These are phyloP conservation scores for Neopestalotiopsis sp. DNA, from an alignment of 2,329 filamentous ascomycete species.

Conservation along the genomic window DNA sequence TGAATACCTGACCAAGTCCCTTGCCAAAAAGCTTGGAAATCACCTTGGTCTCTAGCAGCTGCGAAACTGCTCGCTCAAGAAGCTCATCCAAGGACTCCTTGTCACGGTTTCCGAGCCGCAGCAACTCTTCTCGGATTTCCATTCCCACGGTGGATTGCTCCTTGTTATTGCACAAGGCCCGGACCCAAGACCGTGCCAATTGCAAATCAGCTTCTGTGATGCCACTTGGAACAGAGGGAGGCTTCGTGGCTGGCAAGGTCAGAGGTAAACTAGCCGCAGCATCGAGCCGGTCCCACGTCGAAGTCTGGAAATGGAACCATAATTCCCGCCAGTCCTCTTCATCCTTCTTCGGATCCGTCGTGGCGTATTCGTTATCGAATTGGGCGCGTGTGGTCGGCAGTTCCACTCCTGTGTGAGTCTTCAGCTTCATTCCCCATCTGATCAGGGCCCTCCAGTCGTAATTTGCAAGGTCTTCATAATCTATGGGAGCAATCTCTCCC, in stretches of 20 bases:
- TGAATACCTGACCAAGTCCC: constrained; percentile 65
- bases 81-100: constrained; percentile 47
- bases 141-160: constrained; percentile 41
- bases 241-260: constrained; percentile 33
- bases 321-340: constrained; percentile 57
- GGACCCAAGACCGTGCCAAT: constrained; percentile 64
- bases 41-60: constrained; percentile 57
- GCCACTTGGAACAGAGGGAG: not conserved
- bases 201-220: constrained; percentile 37
- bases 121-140: constrained; percentile 56
- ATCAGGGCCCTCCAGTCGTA: constrained; percentile 75
- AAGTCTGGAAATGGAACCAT: constrained; percentile 60
- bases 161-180: constrained; percentile 62
- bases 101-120: constrained; percentile 50
- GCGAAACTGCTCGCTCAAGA: constrained; percentile 53
- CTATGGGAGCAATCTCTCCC: constrained; percentile 63
- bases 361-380: constrained; percentile 49
- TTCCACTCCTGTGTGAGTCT: constrained; percentile 49
- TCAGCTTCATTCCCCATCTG: constrained; percentile 67
- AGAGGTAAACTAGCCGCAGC: constrained; percentile 56
- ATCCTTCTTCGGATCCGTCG: constrained; percentile 45
- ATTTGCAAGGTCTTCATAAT: constrained; percentile 66
- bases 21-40: constrained; percentile 66
- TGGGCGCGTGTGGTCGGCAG: constrained; percentile 53
- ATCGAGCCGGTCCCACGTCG: constrained; percentile 63